A percentile compares a stretch with the other conserved stretches of the same genome.
Conservation (phyloP, 1,139 yeast genomes). For the Suhomyces terraborum region DNA sequence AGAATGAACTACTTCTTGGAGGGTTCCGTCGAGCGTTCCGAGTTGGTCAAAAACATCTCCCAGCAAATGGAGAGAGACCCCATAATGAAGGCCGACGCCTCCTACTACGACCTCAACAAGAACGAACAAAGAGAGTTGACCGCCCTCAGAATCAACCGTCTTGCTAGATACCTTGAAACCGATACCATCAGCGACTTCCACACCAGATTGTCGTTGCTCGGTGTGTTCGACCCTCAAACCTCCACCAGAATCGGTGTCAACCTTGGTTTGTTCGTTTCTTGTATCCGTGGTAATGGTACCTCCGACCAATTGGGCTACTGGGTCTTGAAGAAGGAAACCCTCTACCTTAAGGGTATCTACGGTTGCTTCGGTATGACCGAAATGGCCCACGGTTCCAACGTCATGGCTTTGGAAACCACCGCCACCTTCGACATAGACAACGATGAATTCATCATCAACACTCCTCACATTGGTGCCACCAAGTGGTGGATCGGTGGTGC, state of each 20-base stretch:
- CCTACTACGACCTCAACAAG: slow-evolving; percentile 41
- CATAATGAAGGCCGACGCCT: slow-evolving; percentile 35
- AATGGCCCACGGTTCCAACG: slow-evolving; percentile 53
- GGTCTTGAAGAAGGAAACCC: slow-evolving; percentile 42
- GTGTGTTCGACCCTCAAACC: slow-evolving; percentile 34
- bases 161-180: slow-evolving; percentile 41
- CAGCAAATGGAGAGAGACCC: slow-evolving; percentile 51
- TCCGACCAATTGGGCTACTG: slow-evolving; percentile 43
- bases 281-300: slow-evolving; percentile 36
- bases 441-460: slow-evolving; percentile 48
- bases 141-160: slow-evolving; percentile 38
- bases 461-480: slow-evolving; percentile 53
- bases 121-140: slow-evolving; percentile 41
- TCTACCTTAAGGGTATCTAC: slow-evolving; percentile 38
- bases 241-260: slow-evolving; percentile 34
- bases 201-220: slow-evolving; percentile 36
- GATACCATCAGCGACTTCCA: slow-evolving; percentile 41
- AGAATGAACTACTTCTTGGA: slow-evolving; percentile 46
- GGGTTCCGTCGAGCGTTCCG: slow-evolving; percentile 39
- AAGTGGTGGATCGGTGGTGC: slow-evolving; percentile 59
- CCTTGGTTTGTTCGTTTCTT: slow-evolving; percentile 34
- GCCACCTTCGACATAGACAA: slow-evolving; percentile 45
- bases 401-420: slow-evolving; percentile 49
- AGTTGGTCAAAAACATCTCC: slow-evolving; percentile 29
- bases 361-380: slow-evolving; percentile 56